Percentiles rank a stretch among this genome's conserved stretches.
Conservation (phyloP, 2,329 filamentous ascomycete species). For the Beauveria scarabaeidicola region DNA sequence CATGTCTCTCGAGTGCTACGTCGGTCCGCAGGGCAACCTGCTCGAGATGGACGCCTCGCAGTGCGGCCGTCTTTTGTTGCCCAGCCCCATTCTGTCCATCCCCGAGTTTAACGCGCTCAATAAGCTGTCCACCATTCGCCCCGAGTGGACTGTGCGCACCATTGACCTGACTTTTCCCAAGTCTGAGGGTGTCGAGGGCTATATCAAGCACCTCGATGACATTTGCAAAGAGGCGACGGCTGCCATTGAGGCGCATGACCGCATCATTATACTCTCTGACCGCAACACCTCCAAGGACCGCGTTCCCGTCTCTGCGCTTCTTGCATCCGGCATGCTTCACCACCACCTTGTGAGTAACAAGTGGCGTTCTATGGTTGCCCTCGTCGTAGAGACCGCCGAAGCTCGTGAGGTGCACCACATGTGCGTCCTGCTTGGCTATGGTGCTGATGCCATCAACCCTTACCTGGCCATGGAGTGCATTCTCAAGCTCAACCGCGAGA, state of each 20-base stretch:
- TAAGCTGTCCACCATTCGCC: conserved; percentile 63
- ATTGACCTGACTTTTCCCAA: conserved; percentile 95
- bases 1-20: conserved; percentile 95
- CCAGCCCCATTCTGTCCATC: conserved; percentile 81
- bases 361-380: conserved; percentile 80
- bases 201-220: conserved; percentile 75
- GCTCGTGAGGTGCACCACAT: conserved; percentile 97
- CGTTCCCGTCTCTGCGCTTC: conserved; percentile 74
- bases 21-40: conserved; percentile 90
- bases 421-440: conserved; percentile 95
- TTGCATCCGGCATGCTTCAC: conserved; percentile 89
- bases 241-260: conserved; percentile 74
- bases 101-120: conserved; percentile 84
- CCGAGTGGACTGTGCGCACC: conserved; percentile 76
- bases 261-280: conserved; percentile 83
- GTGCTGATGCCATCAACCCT: conserved; percentile 88
- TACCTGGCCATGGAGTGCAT: conserved; percentile 96
- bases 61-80: conserved; percentile 75
- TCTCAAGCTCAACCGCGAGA: conserved; percentile 90
- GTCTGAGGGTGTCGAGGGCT: conserved; percentile 70
- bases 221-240: conserved; percentile 81
- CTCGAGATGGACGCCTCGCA: conserved; percentile 89
- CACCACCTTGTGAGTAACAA: conserved; percentile 94
- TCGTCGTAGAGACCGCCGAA: conserved; percentile 87
- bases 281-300: conserved; percentile 75